Evolutionary conservation across 805 yeast species (phyloP), one percentile per base, ranked within the genome.

Genomic region (Jamesozyma rosinii): DNA sequence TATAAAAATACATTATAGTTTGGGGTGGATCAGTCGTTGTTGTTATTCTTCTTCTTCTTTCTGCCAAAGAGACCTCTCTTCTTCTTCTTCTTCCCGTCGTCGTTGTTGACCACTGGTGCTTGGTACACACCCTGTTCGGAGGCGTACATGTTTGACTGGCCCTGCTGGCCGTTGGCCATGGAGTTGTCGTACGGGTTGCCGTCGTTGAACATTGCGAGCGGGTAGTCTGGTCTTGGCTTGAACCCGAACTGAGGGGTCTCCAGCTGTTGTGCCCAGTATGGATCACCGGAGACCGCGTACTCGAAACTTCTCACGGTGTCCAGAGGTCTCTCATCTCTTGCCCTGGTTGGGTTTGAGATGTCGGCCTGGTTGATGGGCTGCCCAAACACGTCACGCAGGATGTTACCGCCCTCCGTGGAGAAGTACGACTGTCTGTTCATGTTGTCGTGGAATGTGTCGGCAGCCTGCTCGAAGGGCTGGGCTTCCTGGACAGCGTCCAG

Each of bases 301-400:
- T 92, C 97, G 65, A 92, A 92, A 4, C 85, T 74, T 54, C 97
- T 74, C 56, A 92, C 89, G 2, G 99, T 92, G 63, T 94, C 99
- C 55, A 92, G 69, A 3, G 99, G 99, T 57, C 99, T 77, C 66
- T 92, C 99, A 63, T 89, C 90, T 64, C 98, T 77, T 18, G 83
- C 67, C 57, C 99, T 76, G 5, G 96, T 81, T 24, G 99, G 99
- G 60, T 92, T 92, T 32, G 95, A 86, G 52, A 83, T 72, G 61
- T 92, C 99, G 6, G 94, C 84, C 49, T 77, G 77, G 2, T 59
- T 59, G 55, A 92, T 92, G 5, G 81, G 77, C 46, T 76, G 75
- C 18, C 99, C 99, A 63, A 89, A 90, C 35, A 86, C 79, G 62
- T 92, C 99, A 52, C 54, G 51, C 22, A 60, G 44, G 24, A 79